Conservation (phyloP, 148 eudicot species). For the Bassia scoparia region DNA sequence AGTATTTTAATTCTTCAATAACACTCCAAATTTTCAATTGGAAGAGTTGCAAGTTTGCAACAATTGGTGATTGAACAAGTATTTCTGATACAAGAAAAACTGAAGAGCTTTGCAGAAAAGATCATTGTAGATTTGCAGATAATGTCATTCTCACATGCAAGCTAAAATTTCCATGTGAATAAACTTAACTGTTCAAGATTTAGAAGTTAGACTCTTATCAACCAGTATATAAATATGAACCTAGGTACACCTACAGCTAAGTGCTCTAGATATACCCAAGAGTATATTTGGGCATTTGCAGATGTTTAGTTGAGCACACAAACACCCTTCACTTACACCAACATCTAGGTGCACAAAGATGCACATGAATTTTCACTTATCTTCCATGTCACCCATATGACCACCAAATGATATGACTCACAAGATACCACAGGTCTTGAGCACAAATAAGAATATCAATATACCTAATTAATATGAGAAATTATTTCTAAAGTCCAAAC, state of each 20-base stretch:
- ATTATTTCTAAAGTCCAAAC: conserved; percentile 20
- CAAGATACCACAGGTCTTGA: conserved; percentile 11
- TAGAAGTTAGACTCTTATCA: neutral
- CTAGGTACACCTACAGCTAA: too few relatives aligned
- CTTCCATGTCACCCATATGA: neutral
- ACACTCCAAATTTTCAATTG: neutral
- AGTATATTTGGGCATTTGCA: too few relatives aligned
- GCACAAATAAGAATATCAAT: conserved; percentile 20
- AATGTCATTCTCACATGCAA: neutral
- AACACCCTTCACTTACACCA: too few relatives aligned
- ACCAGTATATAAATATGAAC: too few relatives aligned
- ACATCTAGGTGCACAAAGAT: too few relatives aligned
- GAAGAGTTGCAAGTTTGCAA: neutral
- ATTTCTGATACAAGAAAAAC: neutral
- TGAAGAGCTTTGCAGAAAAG: neutral
- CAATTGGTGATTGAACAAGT: neutral
- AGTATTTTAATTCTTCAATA: neutral
- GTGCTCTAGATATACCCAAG: too few relatives aligned
- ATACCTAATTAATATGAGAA: conserved; percentile 20
- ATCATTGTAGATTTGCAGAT: neutral
- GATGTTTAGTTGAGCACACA: too few relatives aligned
- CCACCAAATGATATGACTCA: conserved; percentile 10
- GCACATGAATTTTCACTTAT: too few relatives aligned
- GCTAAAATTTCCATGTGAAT: neutral
- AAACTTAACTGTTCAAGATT: neutral